A percentile compares a stretch with the other conserved stretches of the same genome.
Evolutionary conservation across 1,284 basidiomycete genomes (phyloP).

Genomic region (Cystobasidium sp.): DNA sequence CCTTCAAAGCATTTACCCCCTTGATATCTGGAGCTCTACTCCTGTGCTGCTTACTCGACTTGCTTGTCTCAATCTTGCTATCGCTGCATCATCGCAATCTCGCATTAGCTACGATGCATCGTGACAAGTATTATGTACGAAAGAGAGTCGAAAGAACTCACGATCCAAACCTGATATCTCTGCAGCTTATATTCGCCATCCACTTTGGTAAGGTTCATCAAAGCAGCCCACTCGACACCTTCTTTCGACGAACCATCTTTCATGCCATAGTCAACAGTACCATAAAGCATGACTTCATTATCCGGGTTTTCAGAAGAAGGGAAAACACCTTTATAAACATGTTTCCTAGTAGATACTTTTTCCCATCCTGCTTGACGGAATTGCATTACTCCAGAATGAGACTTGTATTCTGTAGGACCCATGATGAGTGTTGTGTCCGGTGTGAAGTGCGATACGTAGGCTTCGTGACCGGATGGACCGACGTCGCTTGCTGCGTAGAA

Average conservation of each 20-base stretch:
- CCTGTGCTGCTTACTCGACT: too few species aligned
- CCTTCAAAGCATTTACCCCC: too few species aligned
- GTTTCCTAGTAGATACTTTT: constrained; percentile 48
- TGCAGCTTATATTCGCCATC: constrained; percentile 47
- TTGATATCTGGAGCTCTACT: too few species aligned
- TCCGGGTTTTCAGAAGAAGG: constrained; percentile 22
- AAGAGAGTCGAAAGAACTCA: constrained; percentile 42
- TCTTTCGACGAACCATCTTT: constrained; percentile 50
- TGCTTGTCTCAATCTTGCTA: background rate
- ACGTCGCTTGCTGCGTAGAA: constrained; percentile 51
- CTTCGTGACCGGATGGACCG: constrained; percentile 45
- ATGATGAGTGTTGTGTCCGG: constrained; percentile 49
- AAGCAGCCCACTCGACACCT: constrained; percentile 49
- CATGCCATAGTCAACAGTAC: constrained; percentile 51
- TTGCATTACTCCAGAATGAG: constrained; percentile 47
- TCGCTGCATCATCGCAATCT: background rate
- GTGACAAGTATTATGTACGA: background rate
- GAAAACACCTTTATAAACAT: constrained; percentile 50
- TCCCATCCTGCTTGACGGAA: constrained; percentile 51
- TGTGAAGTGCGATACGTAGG: constrained; percentile 50
- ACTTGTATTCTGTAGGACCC: constrained; percentile 49
- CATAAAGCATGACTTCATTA: constrained; percentile 48
- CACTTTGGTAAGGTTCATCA: constrained; percentile 46
- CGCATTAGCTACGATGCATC: background rate
- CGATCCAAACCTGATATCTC: constrained; percentile 54